Percentiles rank a stretch among this genome's conserved stretches.
These are phyloP conservation scores for Suillus spraguei DNA, from an alignment of 768 basidiomycete species.

Conservation along the genomic window DNA sequence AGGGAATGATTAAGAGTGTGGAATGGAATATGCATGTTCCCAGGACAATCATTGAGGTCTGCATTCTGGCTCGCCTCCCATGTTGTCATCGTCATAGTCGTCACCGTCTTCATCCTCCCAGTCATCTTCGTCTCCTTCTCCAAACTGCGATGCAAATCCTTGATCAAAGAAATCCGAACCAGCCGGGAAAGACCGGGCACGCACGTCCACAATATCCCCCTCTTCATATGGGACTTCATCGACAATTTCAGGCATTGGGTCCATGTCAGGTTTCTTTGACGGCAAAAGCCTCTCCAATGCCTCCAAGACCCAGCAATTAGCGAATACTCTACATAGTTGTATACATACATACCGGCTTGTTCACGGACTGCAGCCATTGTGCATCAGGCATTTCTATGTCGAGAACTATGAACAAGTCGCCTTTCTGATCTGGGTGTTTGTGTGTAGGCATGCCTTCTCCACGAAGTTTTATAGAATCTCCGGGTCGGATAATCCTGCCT, in stretches of 20 bases:
- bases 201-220: constrained; percentile 81
- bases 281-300: constrained; percentile 69
- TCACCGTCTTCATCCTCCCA: constrained; percentile 76
- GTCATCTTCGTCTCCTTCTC: constrained; percentile 67
- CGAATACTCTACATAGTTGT: neutral
- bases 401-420: constrained; percentile 82
- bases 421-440: constrained; percentile 65
- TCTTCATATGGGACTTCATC: constrained; percentile 75
- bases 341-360: constrained; percentile 50
- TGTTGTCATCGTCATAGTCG: constrained; percentile 44
- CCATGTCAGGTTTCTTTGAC: constrained; percentile 73
- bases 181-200: constrained; percentile 77
- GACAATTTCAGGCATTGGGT: constrained; percentile 70
- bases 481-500: constrained; percentile 74
- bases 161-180: constrained; percentile 77
- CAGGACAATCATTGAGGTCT: constrained; percentile 51
- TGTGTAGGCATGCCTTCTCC: constrained; percentile 91
- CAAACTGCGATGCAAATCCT: constrained; percentile 70
- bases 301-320: constrained; percentile 39
- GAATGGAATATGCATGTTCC: constrained; percentile 17
- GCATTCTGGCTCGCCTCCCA: constrained; percentile 57
- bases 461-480: constrained; percentile 71
- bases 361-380: constrained; percentile 72
- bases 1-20: constrained; percentile 17
- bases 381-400: constrained; percentile 87